phyloP scores from a whole-genome alignment of 2,329 filamentous ascomycete genomes.

The Calonectria ilicicola region DNA sequence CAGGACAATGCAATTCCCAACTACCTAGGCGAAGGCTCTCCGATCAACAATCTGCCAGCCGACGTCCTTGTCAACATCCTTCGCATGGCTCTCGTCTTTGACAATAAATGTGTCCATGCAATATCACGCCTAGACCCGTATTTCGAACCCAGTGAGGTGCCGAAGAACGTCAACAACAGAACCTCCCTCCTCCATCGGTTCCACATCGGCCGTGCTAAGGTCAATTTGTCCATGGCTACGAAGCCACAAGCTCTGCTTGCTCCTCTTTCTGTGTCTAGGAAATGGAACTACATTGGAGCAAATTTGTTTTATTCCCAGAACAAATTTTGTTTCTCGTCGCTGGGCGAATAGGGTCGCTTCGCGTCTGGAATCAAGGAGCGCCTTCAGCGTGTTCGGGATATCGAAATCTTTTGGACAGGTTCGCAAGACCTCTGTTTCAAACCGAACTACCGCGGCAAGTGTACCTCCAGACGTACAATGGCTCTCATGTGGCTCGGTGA shows the following conservation, averaged over 20 bases:
- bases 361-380: slow-evolving; percentile 55
- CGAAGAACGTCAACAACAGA: slow-evolving; percentile 12
- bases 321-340: slow-evolving; percentile 64
- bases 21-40: slow-evolving; percentile 25
- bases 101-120: slow-evolving; percentile 52
- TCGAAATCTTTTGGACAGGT: slow-evolving; percentile 58
- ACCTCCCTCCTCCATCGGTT: slow-evolving; percentile 52
- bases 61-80: slow-evolving; percentile 52
- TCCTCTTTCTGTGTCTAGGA: slow-evolving; percentile 53
- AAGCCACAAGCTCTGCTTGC: slow-evolving; percentile 52
- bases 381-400: slow-evolving; percentile 55
- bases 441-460: slow-evolving; percentile 32
- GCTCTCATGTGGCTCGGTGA: slow-evolving; percentile 51
- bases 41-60: slow-evolving; percentile 47
- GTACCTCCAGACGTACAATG: slow-evolving; percentile 53
- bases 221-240: slow-evolving; percentile 47
- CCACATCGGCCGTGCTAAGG: slow-evolving; percentile 48
- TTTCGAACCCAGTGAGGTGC: slow-evolving; percentile 33
- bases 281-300: slow-evolving; percentile 54
- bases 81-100: slow-evolving; percentile 49
- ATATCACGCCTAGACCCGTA: slow-evolving; percentile 58
- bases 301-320: slow-evolving; percentile 63
- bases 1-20: neutral
- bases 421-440: slow-evolving; percentile 46
- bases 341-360: slow-evolving; percentile 64